phyloP scores from a whole-genome alignment of 2,329 filamentous ascomycete genomes.

The Arthrobotrys sphaeroides region DNA sequence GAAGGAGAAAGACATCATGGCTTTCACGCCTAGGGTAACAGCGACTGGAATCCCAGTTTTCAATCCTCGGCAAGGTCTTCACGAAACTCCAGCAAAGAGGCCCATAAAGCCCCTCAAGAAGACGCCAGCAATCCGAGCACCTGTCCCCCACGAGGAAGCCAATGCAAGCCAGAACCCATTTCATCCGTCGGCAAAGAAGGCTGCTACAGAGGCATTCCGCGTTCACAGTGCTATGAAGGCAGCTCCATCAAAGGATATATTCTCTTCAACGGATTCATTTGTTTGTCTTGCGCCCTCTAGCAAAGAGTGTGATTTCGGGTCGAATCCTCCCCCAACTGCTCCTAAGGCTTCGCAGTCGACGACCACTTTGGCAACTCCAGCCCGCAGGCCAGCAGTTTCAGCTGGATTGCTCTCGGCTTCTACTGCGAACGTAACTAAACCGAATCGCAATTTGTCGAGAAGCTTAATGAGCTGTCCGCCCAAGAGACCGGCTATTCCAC shows the following conservation, averaged over 20 bases:
- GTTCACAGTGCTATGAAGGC: not conserved
- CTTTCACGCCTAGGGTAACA: not conserved
- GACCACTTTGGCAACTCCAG: slow-evolving; percentile 26
- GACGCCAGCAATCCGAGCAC: slow-evolving; percentile 21
- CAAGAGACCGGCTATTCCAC: slow-evolving; percentile 22
- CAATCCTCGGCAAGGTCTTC: not conserved
- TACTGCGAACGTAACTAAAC: slow-evolving; percentile 5
- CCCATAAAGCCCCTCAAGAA: slow-evolving; percentile 30
- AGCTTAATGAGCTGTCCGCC: slow-evolving; percentile 42
- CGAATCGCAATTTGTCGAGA: not conserved
- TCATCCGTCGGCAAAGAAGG: slow-evolving; percentile 14
- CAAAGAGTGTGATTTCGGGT: slow-evolving; percentile 34
- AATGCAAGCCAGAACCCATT: slow-evolving; percentile 11
- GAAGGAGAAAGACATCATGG: not conserved
- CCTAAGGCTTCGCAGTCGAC: not conserved
- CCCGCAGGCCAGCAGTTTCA: slow-evolving; percentile 14
- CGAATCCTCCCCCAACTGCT: not conserved
- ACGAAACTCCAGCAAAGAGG: slow-evolving; percentile 34
- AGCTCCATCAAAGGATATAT: not conserved
- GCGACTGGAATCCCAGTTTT: not conserved
- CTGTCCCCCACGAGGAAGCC: not conserved
- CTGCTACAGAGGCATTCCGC: not conserved
- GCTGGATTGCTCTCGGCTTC: slow-evolving; percentile 26
- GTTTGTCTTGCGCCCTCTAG: slow-evolving; percentile 34
- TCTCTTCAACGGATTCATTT: slow-evolving; percentile 29